Evolutionary conservation across 805 yeast species (phyloP).

Genomic region (Babjeviella inositovora): DNA sequence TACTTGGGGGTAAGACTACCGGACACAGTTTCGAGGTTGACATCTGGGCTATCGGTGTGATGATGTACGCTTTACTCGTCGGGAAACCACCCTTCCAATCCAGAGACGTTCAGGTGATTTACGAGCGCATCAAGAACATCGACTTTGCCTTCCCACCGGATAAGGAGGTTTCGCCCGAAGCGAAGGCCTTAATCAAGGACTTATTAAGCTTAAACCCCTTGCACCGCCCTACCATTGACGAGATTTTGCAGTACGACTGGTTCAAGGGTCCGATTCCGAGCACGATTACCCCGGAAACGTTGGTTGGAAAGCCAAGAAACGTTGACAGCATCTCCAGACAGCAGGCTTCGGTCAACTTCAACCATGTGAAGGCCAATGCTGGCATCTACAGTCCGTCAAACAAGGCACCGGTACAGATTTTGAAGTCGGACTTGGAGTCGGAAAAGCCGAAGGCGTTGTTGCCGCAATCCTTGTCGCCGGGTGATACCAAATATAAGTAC

Average conservation of each 20-base stretch:
- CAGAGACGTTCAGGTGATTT: slow-evolving; percentile 81
- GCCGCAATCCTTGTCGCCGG: slow-evolving; percentile 87
- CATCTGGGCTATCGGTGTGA: slow-evolving; percentile 95
- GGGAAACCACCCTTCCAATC: slow-evolving; percentile 99
- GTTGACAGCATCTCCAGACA: slow-evolving; percentile 34
- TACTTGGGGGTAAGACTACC: slow-evolving; percentile 67
- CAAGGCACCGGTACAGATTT: slow-evolving; percentile 53
- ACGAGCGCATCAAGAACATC: slow-evolving; percentile 76
- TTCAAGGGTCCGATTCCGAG: slow-evolving; percentile 79
- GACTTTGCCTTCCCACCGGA: slow-evolving; percentile 70
- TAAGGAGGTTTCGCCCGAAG: slow-evolving; percentile 53
- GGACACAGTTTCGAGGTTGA: slow-evolving; percentile 96
- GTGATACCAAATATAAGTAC: slow-evolving; percentile 78
- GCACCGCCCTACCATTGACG: slow-evolving; percentile 67
- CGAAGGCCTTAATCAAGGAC: slow-evolving; percentile 54
- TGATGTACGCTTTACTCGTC: slow-evolving; percentile 80
- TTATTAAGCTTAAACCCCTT: slow-evolving; percentile 66
- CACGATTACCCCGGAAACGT: slow-evolving; percentile 41
- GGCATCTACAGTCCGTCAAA: slow-evolving; percentile 32
- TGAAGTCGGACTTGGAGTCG: slow-evolving; percentile 52
- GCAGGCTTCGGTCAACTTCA: slow-evolving; percentile 54
- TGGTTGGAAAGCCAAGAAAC: slow-evolving; percentile 44
- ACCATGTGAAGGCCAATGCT: slow-evolving; percentile 42
- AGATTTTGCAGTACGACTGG: slow-evolving; percentile 73
- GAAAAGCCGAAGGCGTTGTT: slow-evolving; percentile 54